Conservation (phyloP, 1,284 basidiomycete species). For the Kalmanozyma brasiliensis region DNA sequence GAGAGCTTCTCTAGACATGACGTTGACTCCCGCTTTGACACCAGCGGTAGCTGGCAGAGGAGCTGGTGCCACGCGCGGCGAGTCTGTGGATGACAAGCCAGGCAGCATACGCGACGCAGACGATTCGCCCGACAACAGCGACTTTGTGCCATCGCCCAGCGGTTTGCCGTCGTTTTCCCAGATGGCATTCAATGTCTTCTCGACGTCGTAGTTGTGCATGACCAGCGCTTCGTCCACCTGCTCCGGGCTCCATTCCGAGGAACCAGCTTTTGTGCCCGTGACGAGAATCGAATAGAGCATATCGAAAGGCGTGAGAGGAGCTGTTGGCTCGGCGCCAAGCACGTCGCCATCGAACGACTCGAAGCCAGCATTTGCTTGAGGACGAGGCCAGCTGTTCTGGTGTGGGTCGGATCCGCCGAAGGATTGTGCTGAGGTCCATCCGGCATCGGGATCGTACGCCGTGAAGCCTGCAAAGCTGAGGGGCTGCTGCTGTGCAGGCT, state of each 20-base stretch:
- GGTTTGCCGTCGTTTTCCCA: constrained; percentile 73
- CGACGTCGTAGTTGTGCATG: constrained; percentile 90
- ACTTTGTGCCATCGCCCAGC: constrained; percentile 31
- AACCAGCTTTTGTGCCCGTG: constrained; percentile 46
- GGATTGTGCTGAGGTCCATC: constrained; percentile 28
- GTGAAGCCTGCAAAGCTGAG: constrained; percentile 37
- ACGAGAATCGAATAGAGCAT: constrained; percentile 89
- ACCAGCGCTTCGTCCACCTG: constrained; percentile 93
- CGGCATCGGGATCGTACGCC: constrained; percentile 27
- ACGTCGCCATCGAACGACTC: constrained; percentile 17
- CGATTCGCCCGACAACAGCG: constrained; percentile 28
- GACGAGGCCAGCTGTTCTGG: constrained; percentile 10
- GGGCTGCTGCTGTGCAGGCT: constrained; percentile 27
- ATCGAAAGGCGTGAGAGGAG: constrained; percentile 89
- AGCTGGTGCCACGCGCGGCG: constrained; percentile 16
- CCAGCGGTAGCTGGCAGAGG: constrained; percentile 39
- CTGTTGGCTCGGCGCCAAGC: constrained; percentile 72
- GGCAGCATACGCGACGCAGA: constrained; percentile 7
- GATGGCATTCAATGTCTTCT: constrained; percentile 90
- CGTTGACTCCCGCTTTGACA: constrained; percentile 52
- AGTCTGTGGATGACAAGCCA: constrained; percentile 3
- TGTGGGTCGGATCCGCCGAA: constrained; percentile 6
- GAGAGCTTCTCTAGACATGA: constrained; percentile 53
- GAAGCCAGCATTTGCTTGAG: constrained; percentile 1
- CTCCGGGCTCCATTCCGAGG: constrained; percentile 74